A percentile compares a stretch with the other conserved stretches of the same genome.
phyloP scores from a whole-genome alignment of 345 rosid species.

The Kernera saxatilis region DNA sequence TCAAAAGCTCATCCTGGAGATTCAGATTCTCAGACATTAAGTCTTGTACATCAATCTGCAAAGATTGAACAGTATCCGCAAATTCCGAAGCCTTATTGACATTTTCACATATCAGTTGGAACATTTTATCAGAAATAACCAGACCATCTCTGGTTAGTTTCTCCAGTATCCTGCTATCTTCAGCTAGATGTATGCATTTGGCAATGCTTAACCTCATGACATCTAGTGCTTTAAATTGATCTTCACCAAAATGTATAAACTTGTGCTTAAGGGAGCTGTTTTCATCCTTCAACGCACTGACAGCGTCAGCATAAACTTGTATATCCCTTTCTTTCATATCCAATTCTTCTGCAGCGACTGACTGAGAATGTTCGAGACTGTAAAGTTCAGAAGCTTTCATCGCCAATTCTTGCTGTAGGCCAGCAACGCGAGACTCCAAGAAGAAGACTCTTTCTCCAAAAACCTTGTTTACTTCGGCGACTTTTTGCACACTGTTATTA shows the following conservation, averaged over 20 bases:
- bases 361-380: conserved; percentile 43
- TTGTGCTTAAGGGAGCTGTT: conserved; percentile 34
- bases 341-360: conserved; percentile 41
- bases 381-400: conserved; percentile 45
- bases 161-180: conserved; percentile 35
- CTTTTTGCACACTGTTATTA: conserved; percentile 24
- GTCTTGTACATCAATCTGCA: conserved; percentile 47
- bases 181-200: conserved; percentile 32
- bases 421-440: conserved; percentile 45
- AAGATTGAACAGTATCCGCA: conserved; percentile 42
- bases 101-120: conserved; percentile 45
- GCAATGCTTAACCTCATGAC: conserved; percentile 31
- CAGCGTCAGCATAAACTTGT: conserved; percentile 27
- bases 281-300: conserved; percentile 40
- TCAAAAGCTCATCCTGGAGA: conserved; percentile 60
- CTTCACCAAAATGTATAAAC: conserved; percentile 27
- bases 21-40: conserved; percentile 46
- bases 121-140: conserved; percentile 38
- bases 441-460: conserved; percentile 39
- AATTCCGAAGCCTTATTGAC: conserved; percentile 40
- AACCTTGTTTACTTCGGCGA: conserved; percentile 26
- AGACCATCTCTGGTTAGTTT: conserved; percentile 37
- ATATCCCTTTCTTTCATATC: conserved; percentile 38
- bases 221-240: conserved; percentile 27
- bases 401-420: conserved; percentile 47